Base-by-base conservation (phyloP, 2,329 filamentous ascomycete species). In the Madurella mycetomatis region DNA sequence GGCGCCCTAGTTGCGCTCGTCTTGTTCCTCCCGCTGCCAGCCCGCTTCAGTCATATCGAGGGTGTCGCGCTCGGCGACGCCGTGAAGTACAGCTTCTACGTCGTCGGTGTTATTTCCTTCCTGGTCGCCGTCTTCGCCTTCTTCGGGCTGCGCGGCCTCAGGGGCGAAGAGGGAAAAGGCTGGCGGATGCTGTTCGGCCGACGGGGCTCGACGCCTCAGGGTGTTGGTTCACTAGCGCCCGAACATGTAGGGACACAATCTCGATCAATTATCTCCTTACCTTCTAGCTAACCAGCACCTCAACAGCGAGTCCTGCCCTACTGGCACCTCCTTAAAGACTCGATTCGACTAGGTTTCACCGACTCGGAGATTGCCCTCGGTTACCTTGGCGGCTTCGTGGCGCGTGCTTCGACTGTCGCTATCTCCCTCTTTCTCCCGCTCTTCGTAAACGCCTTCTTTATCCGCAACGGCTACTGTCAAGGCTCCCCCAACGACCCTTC, bases 341-440 rank as follows among this genome's bases (percentile, higher is more conserved):
- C 88, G 37, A 68, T 92, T 63, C 62, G 83, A 7, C 79, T 95
- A 11, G 92, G 88, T 13, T 83, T 90, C 63, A 83, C 76, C 9
- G 88, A 95, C 66, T 78, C 84, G 9, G 82, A 87, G 62, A 95
- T 99, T 58, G 86, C 84, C 16, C 79, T 97, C 0, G 92, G 88
- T 30, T 99, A 97, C 66, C 75, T 97, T 0, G 94, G 92, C 58
- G 94, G 94, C 1, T 96, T 97, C 65, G 92, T 99, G 2, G 92
- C 92, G 9, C 85, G 94, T 53, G 92, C 94, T 8, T 96, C 92
- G 0, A 96, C 91, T 0, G 94, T 99, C 5, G 92, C 89, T 49
- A 95, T 99, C 60, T 95, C 90, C 0, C 81, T 97, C 5, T 99
- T 97, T 72, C 88, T 99, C 51, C 94, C 94, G 0, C 80, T 99